These are phyloP conservation scores for Scytalidium lignicola DNA, from an alignment of 2,329 filamentous ascomycete genomes.

Conservation along the genomic window DNA sequence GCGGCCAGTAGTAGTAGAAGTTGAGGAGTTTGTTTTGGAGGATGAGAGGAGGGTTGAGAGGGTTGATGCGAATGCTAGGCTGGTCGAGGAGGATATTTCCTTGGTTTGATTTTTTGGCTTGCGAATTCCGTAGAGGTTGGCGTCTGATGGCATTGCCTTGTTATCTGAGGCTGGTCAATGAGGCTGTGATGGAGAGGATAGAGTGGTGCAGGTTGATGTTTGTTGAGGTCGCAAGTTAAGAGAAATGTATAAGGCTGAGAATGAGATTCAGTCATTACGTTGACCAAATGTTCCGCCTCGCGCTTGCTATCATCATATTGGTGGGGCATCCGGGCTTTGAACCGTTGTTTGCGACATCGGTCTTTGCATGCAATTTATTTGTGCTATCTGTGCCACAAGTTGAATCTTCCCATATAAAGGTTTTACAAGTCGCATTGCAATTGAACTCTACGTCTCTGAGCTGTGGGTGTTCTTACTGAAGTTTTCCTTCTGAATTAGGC, in stretches of 20 bases:
- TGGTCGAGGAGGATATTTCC: slow-evolving; percentile 65
- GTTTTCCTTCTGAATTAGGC: not conserved
- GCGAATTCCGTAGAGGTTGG: slow-evolving; percentile 71
- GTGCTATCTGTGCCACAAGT: too few relatives aligned
- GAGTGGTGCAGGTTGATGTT: too few relatives aligned
- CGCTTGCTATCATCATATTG: not conserved
- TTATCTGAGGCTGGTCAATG: too few relatives aligned
- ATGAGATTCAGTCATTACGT: not conserved
- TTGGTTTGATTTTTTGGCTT: slow-evolving; percentile 62
- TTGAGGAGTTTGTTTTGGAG: slow-evolving; percentile 29
- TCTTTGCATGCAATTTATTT: not conserved
- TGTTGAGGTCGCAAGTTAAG: too few relatives aligned
- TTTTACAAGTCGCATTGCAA: too few relatives aligned
- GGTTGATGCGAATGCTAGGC: slow-evolving; percentile 82
- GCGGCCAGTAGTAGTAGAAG: slow-evolving; percentile 40
- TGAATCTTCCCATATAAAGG: too few relatives aligned
- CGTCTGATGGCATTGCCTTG: slow-evolving; percentile 40
- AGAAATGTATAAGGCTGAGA: too few relatives aligned
- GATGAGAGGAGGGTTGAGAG: slow-evolving; percentile 73
- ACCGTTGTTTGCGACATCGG: not conserved
- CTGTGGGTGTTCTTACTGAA: not conserved
- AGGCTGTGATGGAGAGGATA: not conserved
- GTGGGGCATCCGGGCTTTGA: not conserved
- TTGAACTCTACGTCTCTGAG: too few relatives aligned
- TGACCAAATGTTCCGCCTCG: not conserved